Evolutionary conservation across 345 rosid genomes (phyloP).

Genomic region (Ricinus communis): DNA sequence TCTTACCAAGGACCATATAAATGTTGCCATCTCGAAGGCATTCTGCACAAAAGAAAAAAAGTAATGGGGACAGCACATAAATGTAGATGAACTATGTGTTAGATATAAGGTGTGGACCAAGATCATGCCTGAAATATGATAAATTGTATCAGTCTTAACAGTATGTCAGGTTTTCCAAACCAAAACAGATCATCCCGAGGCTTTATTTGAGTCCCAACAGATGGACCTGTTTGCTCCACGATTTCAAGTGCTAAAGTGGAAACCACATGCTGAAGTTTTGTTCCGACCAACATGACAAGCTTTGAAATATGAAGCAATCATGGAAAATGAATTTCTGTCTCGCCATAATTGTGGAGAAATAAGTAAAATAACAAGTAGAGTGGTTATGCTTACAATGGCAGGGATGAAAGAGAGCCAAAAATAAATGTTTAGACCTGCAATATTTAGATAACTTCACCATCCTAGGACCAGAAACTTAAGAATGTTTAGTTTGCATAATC

Average conservation of each 20-base stretch:
- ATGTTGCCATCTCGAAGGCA: slow-evolving; percentile 97
- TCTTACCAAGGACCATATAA: slow-evolving; percentile 91
- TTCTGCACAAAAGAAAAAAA: slow-evolving; percentile 51
- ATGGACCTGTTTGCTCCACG: slow-evolving; percentile 61
- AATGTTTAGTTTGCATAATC: background rate
- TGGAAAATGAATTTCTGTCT: background rate
- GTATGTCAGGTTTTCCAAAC: slow-evolving; percentile 89
- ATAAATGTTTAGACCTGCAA: slow-evolving; percentile 80
- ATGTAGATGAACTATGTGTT: background rate
- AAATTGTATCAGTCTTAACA: slow-evolving; percentile 69
- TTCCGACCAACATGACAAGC: slow-evolving; percentile 91
- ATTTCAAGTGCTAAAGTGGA: slow-evolving; percentile 86
- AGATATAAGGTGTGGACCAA: background rate
- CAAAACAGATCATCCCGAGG: slow-evolving; percentile 91
- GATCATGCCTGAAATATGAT: slow-evolving; percentile 78
- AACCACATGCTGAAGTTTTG: slow-evolving; percentile 89
- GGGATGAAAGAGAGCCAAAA: slow-evolving; percentile 97
- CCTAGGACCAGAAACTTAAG: background rate
- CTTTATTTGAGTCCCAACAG: slow-evolving; percentile 70
- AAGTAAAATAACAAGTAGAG: background rate
- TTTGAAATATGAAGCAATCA: slow-evolving; percentile 31
- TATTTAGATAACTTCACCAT: slow-evolving; percentile 11
- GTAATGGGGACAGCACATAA: slow-evolving; percentile 1
- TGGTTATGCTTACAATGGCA: slow-evolving; percentile 64
- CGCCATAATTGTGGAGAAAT: background rate